phyloP scores from a whole-genome alignment of 805 yeast species.

The Wickerhamomyces mucosus region DNA sequence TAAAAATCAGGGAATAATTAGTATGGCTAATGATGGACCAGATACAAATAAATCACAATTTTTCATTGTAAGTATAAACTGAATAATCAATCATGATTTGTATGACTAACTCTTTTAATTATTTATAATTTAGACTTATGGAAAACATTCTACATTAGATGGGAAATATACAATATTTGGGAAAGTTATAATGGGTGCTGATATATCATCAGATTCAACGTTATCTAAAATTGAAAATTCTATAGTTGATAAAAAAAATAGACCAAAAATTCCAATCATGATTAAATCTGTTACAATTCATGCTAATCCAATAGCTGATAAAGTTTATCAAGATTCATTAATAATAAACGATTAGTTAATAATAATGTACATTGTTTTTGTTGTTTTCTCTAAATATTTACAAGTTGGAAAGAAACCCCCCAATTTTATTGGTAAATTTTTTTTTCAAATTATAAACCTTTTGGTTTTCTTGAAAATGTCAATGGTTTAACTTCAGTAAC shows the following conservation, averaged over 20 bases:
- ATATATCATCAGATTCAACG: conserved; percentile 19
- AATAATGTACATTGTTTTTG: conserved; percentile 1
- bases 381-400: not conserved
- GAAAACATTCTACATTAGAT: conserved; percentile 73
- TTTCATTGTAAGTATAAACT: conserved; percentile 35
- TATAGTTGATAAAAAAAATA: conserved; percentile 26
- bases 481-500: conserved; percentile 34
- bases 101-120: not conserved
- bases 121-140: conserved; percentile 46
- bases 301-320: conserved; percentile 33
- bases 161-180: conserved; percentile 69
- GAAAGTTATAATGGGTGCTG: conserved; percentile 50
- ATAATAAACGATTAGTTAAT: too few species aligned
- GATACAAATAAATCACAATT: conserved; percentile 64
- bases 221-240: conserved; percentile 18
- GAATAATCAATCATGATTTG: too few species aligned
- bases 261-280: conserved; percentile 23
- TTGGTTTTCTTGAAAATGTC: conserved; percentile 34
- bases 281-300: conserved; percentile 28
- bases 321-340: not conserved
- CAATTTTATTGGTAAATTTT: not conserved
- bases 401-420: not conserved
- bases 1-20: conserved; percentile 36
- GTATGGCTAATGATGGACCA: conserved; percentile 65
- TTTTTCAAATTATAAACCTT: conserved; percentile 10